Base-by-base conservation (phyloP, 208 protist genomes). In the Naegleria lovaniensis region DNA sequence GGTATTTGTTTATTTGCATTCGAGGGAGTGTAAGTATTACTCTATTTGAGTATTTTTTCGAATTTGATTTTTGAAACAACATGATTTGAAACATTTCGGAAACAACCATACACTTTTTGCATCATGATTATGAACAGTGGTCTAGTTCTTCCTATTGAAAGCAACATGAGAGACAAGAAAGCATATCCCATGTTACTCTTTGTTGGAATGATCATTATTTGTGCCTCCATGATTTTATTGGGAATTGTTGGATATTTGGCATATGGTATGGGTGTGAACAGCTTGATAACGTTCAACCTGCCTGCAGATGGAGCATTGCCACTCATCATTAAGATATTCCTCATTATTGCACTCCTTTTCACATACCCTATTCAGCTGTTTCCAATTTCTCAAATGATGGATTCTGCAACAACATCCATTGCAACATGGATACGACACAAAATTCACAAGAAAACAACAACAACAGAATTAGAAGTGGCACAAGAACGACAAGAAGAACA, bases 361-460 rank as follows among this genome's bases (percentile, higher is more conserved):
- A 88, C 85, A 6, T 58, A 88, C 58, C 85, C 85, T 29, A 88
- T 88, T 25, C 85, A 88, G 38, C 33, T 88, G 5, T 88, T 88
- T 29, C 85, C 85, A 38, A 22, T 88, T 58, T 58, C 41, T 19
- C n/a, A 88, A 39, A 36, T 88, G 85, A 36, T 88, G 6, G 85
- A 88, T n/a, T 6, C n/a, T 39, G 9, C 11, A 6, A 38, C 55
- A 4, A 1, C 0, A 39, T 25, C 0, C 5, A 0, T 88, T 38
- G 25, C 6, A 0, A 11, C 7, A 43, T n/a, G 55, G 55, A 43
- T 58, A 29, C 51, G 29, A 6, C 7, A 25, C 15, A 48, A 48
- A 48, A 48, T 48, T 48, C 43, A 48, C 43, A n/a, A 33, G 6
- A 41, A 87, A 52, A 16, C 9, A 33, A 16, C 9, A 33, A 16